phyloP scores from a whole-genome alignment of 805 yeast species.

The Suhomyces prunicola region DNA sequence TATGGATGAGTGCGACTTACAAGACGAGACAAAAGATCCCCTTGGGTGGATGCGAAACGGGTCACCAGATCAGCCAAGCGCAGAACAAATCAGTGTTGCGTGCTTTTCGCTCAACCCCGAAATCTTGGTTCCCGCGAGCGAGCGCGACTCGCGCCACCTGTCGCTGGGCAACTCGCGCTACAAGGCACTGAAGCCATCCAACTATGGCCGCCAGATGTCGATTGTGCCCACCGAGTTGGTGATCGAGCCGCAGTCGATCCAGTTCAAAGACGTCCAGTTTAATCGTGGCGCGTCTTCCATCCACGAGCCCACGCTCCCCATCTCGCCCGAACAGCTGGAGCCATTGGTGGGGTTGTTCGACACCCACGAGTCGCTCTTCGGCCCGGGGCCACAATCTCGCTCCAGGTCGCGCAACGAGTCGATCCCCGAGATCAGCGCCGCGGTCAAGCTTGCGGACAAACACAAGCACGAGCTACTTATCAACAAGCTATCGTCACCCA shows the following conservation, averaged over 20 bases:
- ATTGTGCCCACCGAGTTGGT: slow-evolving; percentile 26
- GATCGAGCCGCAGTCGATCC: slow-evolving; percentile 11
- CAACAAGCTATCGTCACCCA: slow-evolving; percentile 16
- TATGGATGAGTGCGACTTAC: slow-evolving; percentile 24
- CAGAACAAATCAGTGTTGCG: slow-evolving; percentile 17
- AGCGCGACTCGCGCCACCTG: slow-evolving; percentile 1
- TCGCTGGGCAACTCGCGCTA: neutral
- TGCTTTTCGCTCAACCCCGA: slow-evolving; percentile 20
- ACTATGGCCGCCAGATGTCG: slow-evolving; percentile 24
- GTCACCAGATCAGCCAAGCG: slow-evolving; percentile 7
- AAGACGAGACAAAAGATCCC: slow-evolving; percentile 19
- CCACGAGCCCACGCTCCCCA: neutral
- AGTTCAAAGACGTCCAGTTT: slow-evolving; percentile 27
- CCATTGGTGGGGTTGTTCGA: slow-evolving; percentile 23
- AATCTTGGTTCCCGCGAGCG: slow-evolving; percentile 13
- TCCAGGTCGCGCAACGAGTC: neutral
- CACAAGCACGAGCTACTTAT: slow-evolving; percentile 12
- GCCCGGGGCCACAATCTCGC: slow-evolving; percentile 12
- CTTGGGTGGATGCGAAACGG: slow-evolving; percentile 17
- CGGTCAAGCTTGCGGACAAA: slow-evolving; percentile 11
- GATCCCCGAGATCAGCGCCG: neutral
- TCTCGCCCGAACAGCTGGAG: slow-evolving; percentile 3
- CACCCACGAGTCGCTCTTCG: slow-evolving; percentile 33
- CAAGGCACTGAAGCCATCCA: slow-evolving; percentile 1
- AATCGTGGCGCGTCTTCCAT: neutral